Conservation (phyloP, 352 stramenopile species). For the Phytophthora europaea region DNA sequence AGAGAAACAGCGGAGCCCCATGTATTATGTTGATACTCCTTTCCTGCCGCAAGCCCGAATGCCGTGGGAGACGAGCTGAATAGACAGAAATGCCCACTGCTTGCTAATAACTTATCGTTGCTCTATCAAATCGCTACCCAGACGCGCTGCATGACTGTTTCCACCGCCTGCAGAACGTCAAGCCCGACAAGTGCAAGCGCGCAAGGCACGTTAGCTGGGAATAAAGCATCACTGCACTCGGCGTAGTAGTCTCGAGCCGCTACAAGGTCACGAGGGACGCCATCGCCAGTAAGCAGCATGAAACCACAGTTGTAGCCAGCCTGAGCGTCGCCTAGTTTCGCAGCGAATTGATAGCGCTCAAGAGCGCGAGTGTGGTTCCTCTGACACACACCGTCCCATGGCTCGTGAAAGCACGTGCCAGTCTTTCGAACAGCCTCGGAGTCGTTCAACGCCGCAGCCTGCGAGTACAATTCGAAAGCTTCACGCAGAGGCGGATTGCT, state of each 20-base stretch:
- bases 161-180: conserved; percentile 31
- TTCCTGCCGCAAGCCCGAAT: conserved; percentile 19
- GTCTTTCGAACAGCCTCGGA: conserved; percentile 79
- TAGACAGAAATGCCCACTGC: conserved; percentile 33
- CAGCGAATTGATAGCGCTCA: conserved; percentile 61
- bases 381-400: conserved; percentile 64
- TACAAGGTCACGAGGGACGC: conserved; percentile 47
- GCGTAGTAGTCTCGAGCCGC: conserved; percentile 63
- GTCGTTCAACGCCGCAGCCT: conserved; percentile 70
- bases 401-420: conserved; percentile 68
- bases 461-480: conserved; percentile 65
- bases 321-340: conserved; percentile 65
- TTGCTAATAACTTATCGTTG: conserved; percentile 34
- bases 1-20: conserved; percentile 14
- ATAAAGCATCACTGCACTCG: conserved; percentile 58
- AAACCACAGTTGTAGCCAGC: conserved; percentile 71
- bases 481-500: conserved; percentile 43
- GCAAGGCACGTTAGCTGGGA: conserved; percentile 77
- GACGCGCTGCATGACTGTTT: conserved; percentile 13
- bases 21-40: conserved; percentile 34
- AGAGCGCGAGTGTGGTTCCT: conserved; percentile 64
- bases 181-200: conserved; percentile 48
- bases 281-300: conserved; percentile 66
- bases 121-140: conserved; percentile 17
- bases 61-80: conserved; percentile 25